These are phyloP conservation scores for Fusarium succisae DNA, from an alignment of 2,329 filamentous ascomycete species.

Conservation along the genomic window DNA sequence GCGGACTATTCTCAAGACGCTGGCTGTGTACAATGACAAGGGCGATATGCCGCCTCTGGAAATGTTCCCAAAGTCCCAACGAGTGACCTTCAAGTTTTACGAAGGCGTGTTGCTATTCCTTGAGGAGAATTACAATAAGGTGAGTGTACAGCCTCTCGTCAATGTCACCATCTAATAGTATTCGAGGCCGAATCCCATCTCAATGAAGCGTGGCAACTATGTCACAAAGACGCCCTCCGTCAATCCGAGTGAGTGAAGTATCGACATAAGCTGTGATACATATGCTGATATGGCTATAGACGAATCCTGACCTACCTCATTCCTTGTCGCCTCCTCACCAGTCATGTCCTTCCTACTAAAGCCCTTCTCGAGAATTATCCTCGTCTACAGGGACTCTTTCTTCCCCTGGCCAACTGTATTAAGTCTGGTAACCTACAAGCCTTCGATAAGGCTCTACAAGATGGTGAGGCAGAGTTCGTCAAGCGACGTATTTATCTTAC, in stretches of 20 bases:
- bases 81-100: slow-evolving; percentile 97
- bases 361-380: slow-evolving; percentile 79
- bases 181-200: slow-evolving; percentile 80
- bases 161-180: neutral
- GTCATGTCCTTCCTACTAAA: slow-evolving; percentile 81
- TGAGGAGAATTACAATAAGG: slow-evolving; percentile 89
- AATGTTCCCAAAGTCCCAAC: slow-evolving; percentile 86
- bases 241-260: slow-evolving; percentile 77
- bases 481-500: slow-evolving; percentile 94
- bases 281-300: slow-evolving; percentile 54
- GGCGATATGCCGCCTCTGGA: slow-evolving; percentile 84
- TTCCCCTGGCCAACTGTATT: slow-evolving; percentile 81
- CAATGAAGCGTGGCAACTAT: slow-evolving; percentile 82
- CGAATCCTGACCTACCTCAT: slow-evolving; percentile 95
- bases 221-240: slow-evolving; percentile 73
- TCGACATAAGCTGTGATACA: neutral
- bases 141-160: slow-evolving; percentile 46
- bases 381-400: slow-evolving; percentile 78
- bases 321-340: slow-evolving; percentile 89
- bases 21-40: slow-evolving; percentile 74
- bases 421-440: slow-evolving; percentile 81
- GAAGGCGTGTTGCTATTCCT: slow-evolving; percentile 92
- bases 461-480: slow-evolving; percentile 91
- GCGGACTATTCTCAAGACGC: slow-evolving; percentile 86
- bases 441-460: slow-evolving; percentile 83